Evolutionary conservation across 306 rosid genomes (phyloP).

Genomic region (Coriaria nepalensis): DNA sequence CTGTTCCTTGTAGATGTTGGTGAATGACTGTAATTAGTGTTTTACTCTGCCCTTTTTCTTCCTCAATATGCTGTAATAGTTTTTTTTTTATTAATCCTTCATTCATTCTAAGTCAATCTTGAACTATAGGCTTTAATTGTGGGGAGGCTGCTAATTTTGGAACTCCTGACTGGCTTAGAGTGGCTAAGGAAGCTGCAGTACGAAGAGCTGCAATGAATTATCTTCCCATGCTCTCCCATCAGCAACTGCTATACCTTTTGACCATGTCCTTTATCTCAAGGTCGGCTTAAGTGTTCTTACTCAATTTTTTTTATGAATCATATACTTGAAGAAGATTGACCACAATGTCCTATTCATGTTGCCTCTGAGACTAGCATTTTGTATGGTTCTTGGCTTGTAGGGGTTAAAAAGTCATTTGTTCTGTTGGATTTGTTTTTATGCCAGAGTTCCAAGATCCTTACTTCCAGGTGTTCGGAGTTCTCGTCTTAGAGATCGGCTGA

Average conservation of each 20-base stretch:
- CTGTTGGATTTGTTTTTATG: constrained; percentile 27
- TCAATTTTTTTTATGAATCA: neutral
- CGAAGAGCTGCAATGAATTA: constrained; percentile 97
- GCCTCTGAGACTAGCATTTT: constrained; percentile 8
- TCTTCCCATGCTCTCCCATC: constrained; percentile 99
- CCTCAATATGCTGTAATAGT: constrained; percentile 6
- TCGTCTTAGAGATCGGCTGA: constrained; percentile 72
- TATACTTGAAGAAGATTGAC: constrained; percentile 1
- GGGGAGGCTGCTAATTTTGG: constrained; percentile 99
- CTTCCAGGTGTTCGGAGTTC: constrained; percentile 93
- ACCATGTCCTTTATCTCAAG: constrained; percentile 93
- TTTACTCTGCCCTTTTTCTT: constrained; percentile 10
- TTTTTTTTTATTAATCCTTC: neutral
- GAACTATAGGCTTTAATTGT: constrained; percentile 72
- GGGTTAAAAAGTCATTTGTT: constrained; percentile 11
- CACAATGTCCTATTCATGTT: constrained; percentile 7
- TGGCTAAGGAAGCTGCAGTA: constrained; percentile 98
- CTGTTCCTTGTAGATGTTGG: too few relatives aligned
- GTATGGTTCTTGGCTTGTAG: constrained; percentile 12
- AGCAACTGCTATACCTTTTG: constrained; percentile 86
- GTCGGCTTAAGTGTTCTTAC: constrained; percentile 27
- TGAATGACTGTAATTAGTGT: neutral
- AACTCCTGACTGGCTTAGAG: constrained; percentile 89
- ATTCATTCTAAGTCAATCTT: neutral
- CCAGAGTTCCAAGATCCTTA: constrained; percentile 76